Percentiles rank a stretch among this genome's conserved stretches.
Conservation (phyloP, 768 basidiomycete genomes). For the Pisolithus orientalis region DNA sequence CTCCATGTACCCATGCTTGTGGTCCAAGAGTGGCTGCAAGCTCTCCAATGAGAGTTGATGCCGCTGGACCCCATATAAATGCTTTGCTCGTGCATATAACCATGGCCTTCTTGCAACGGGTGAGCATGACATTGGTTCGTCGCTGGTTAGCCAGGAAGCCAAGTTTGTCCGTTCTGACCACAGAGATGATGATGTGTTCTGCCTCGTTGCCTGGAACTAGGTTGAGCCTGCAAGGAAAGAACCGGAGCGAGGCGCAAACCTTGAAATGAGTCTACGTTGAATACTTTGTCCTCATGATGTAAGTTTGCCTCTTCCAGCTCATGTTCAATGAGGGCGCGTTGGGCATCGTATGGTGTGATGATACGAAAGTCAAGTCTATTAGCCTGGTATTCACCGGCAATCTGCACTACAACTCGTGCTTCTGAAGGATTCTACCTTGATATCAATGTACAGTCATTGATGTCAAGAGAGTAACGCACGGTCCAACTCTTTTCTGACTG, state of each 20-base stretch:
- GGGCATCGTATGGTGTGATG: too few relatives aligned
- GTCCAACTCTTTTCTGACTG: constrained; percentile 29
- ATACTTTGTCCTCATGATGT: constrained; percentile 58
- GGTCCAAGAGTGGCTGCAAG: too few relatives aligned
- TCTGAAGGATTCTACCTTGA: constrained; percentile 53
- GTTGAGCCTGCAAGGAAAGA: constrained; percentile 3
- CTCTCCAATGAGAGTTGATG: not conserved
- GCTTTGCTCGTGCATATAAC: too few relatives aligned
- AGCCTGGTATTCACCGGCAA: constrained; percentile 47
- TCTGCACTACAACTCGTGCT: constrained; percentile 41
- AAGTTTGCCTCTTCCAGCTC: constrained; percentile 42
- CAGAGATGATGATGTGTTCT: too few relatives aligned
- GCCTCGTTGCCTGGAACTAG: too few relatives aligned
- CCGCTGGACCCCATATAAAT: not conserved
- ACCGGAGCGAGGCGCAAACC: constrained; percentile 34
- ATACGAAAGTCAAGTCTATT: constrained; percentile 5
- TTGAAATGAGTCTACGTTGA: constrained; percentile 49
- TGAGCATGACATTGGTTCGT: not conserved
- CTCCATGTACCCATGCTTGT: too few relatives aligned
- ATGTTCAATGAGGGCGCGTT: constrained; percentile 41
- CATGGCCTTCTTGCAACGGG: too few relatives aligned
- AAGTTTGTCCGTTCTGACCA: too few relatives aligned
- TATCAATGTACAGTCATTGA: not conserved
- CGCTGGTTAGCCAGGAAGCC: too few relatives aligned
- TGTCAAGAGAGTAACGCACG: constrained; percentile 15